Evolutionary conservation across 2,329 filamentous ascomycete species (phyloP), one percentile per base, ranked within the genome.

Genomic region (Cladobotryum mycophilum): DNA sequence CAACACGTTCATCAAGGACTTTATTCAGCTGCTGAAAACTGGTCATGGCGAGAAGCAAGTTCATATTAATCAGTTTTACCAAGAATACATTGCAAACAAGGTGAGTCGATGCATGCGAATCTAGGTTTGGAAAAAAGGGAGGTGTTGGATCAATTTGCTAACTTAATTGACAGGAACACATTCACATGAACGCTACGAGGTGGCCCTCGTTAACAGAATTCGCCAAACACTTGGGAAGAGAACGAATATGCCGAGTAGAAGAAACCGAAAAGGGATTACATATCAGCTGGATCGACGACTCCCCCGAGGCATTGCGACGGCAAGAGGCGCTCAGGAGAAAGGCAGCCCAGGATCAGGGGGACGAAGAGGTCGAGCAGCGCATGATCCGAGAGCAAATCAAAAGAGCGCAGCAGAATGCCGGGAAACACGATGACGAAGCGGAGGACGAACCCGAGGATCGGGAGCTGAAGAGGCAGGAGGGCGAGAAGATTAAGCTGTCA

Each of bases 131-230:
- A 41, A 22, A 22, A 17, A 5, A 13, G n/a, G n/a, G n/a, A n/a
- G n/a, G 17, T 20, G 5, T 45, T 18, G 14, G 18, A 20, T 13
- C 17, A 34, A 3, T 13, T 13, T 12, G 5, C 5, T 9, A 37
- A 18, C 17, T 42, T 9, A 18, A 15, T 20, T n/a, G 3, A 30
- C 13, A 60, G 67, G 79, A 89, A 61, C 92, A 97, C 65, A 75
- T 93, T 8, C 93, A 97, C 65, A 90, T 97, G 87, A 96, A 96
- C 68, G 78, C 89, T 7, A 97, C 93, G 0, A 85, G 86, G 61
- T 97, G 90, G 90, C 81, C 85, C 4, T 88, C 82, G 48, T 71
- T 99, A 59, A 92, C 90, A 3, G 90, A 97, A 60, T 95, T 96
- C 64, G 89, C 88, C 13, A 95, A 96, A 64, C 74, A 88, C 61